Evolutionary conservation across 805 yeast species (phyloP), one percentile per base, ranked within the genome.

Genomic region (Lipomyces chichibuensis): DNA sequence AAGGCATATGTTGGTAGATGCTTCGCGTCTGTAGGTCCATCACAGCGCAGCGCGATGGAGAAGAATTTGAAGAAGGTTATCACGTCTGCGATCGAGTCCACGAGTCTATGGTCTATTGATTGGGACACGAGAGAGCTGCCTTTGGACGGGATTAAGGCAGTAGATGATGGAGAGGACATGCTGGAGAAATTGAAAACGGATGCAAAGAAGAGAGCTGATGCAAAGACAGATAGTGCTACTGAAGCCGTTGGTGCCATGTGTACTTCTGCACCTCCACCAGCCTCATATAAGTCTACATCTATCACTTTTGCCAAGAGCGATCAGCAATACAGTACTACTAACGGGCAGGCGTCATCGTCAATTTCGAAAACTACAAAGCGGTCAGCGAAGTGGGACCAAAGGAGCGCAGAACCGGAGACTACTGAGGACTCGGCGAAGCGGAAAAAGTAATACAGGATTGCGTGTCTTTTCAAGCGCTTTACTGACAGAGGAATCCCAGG

Each of bases 91-190:
- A 80, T 83, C 20, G 76, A 77, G 2, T 77, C 80, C 58, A 77
- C 78, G 27, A 80, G 80, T 53, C 71, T 88, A 2, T 80, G 83
- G 77, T 69, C 76, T 0, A 86, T 84, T 69, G 83, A 86, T 66
- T 88, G 92, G 92, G 74, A 72, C 2, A 69, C 59, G 11, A 87
- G 85, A 74, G 75, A 76, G 37, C 69, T 88, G 5, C 91, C 91
- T 0, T 69, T 82, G 58, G 71, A 80, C 79, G 52, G 33, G 20
- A 58, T 25, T 14, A 27, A 46, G 14, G 58, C 32, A 33, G 43
- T 20, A 33, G 66, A 62, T 3, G 60, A 59, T 35, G 65, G 49
- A 56, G 57, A 54, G 25, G 66, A 69, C 51, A 25, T 60, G 65
- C 29, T 61, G 57, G 67, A 59, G 61, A 29, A 49, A 25, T 33